Evolutionary conservation across 768 basidiomycete species (phyloP).

Genomic region (Rhodotorula diobovata): DNA sequence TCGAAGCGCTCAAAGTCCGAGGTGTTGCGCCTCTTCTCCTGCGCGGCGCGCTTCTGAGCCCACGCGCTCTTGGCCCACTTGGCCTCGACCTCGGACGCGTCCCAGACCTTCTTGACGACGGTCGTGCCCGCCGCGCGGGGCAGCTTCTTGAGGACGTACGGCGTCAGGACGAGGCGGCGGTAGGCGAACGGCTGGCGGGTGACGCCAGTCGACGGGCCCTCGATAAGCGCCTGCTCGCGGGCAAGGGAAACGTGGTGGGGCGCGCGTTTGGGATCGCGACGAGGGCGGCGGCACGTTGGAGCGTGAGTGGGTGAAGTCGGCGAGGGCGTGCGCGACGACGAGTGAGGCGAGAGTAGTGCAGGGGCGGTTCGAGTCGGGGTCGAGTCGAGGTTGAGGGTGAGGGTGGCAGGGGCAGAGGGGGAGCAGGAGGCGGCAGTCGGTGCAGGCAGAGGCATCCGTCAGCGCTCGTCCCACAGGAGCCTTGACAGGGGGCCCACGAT

Average conservation of each 20-base stretch:
- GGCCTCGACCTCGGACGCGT: conserved; percentile 73
- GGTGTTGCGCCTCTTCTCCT: conserved; percentile 66
- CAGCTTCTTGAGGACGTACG: conserved; percentile 71
- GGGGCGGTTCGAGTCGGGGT: neutral
- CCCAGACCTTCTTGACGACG: conserved; percentile 74
- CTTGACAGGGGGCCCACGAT: too few species aligned
- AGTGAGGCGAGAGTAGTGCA: neutral
- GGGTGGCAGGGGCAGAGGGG: too few species aligned
- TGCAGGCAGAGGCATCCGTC: too few species aligned
- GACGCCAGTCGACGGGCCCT: conserved; percentile 85
- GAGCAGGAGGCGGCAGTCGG: too few species aligned
- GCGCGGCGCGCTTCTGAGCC: conserved; percentile 78
- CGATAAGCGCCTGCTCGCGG: conserved; percentile 73
- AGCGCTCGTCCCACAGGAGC: neutral
- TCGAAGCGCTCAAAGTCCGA: conserved; percentile 89
- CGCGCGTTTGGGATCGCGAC: neutral
- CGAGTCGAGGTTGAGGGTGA: neutral
- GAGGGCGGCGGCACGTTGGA: neutral
- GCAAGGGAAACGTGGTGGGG: neutral
- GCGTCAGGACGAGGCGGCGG: conserved; percentile 87
- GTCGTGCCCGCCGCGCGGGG: conserved; percentile 82
- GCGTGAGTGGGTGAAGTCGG: neutral
- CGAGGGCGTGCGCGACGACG: neutral
- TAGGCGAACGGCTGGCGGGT: conserved; percentile 88
- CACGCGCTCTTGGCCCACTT: conserved; percentile 86